A percentile compares a stretch with the other conserved stretches of the same genome.
phyloP scores from a whole-genome alignment of 495 filamentous ascomycete genomes.

The Chaetomium fimeti region DNA sequence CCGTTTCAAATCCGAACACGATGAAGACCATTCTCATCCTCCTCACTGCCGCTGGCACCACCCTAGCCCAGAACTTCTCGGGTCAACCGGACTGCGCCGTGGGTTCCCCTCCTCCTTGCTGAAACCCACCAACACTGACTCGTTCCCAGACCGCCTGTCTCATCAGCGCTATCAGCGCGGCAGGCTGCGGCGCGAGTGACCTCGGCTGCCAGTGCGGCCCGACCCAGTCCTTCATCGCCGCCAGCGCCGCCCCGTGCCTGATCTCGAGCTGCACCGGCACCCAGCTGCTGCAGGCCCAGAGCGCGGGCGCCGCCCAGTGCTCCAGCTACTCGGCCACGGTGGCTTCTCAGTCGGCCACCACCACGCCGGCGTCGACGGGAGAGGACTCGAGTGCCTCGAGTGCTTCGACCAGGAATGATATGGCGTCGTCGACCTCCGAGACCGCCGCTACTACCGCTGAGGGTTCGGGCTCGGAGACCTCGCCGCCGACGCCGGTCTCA shows the following conservation, averaged over 20 bases:
- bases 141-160: slow-evolving; percentile 30
- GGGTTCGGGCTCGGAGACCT: background rate
- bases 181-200: slow-evolving; percentile 29
- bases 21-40: slow-evolving; percentile 36
- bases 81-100: slow-evolving; percentile 42
- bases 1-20: background rate
- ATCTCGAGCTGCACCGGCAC: slow-evolving; percentile 19
- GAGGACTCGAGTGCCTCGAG: background rate
- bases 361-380: background rate
- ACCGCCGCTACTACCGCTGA: background rate
- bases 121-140: background rate
- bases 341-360: slow-evolving; percentile 3
- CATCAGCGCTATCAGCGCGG: slow-evolving; percentile 30
- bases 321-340: slow-evolving; percentile 20
- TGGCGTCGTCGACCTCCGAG: background rate
- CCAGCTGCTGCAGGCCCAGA: slow-evolving; percentile 28
- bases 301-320: slow-evolving; percentile 30
- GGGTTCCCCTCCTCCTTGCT: slow-evolving; percentile 11
- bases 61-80: slow-evolving; percentile 34
- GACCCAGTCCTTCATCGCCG: slow-evolving; percentile 23
- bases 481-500: background rate
- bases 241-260: slow-evolving; percentile 29
- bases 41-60: slow-evolving; percentile 23
- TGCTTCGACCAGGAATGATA: background rate
- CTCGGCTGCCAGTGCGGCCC: slow-evolving; percentile 34